These are phyloP conservation scores for Hyphodiscus hymeniophilus DNA, from an alignment of 495 filamentous ascomycete genomes.

Conservation along the genomic window DNA sequence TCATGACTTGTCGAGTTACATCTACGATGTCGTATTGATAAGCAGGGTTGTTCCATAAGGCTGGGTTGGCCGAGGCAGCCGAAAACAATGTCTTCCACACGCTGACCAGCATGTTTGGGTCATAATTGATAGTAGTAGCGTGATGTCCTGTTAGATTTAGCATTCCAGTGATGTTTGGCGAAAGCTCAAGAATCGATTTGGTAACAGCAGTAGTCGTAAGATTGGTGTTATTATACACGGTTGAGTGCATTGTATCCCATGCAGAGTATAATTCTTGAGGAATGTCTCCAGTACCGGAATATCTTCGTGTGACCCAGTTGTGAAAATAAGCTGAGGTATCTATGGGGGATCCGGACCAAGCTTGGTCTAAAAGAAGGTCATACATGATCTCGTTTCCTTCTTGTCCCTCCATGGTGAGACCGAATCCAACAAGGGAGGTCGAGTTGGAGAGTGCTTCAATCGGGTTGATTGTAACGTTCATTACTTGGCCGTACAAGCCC, in stretches of 20 bases:
- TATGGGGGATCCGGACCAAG: conserved; percentile 36
- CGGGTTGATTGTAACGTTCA: conserved; percentile 39
- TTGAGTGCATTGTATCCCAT: conserved; percentile 40
- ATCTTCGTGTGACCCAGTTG: conserved; percentile 38
- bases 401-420: conserved; percentile 41
- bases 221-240: conserved; percentile 46
- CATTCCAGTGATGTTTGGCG: conserved; percentile 32
- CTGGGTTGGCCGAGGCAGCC: conserved; percentile 24
- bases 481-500: conserved; percentile 44
- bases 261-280: conserved; percentile 33
- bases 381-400: conserved; percentile 51
- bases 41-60: conserved; percentile 36
- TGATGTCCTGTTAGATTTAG: conserved; percentile 33
- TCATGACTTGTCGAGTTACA: conserved; percentile 41
- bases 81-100: conserved; percentile 35
- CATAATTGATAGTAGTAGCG: conserved; percentile 36
- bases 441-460: conserved; percentile 34
- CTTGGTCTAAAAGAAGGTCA: conserved; percentile 41
- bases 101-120: conserved; percentile 29
- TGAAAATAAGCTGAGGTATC: conserved; percentile 38
- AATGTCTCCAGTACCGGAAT: conserved; percentile 28
- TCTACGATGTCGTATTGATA: conserved; percentile 45
- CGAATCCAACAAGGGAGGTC: conserved; percentile 35
- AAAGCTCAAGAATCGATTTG: conserved; percentile 39
- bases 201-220: conserved; percentile 31